Evolutionary conservation across 345 rosid genomes (phyloP).

Genomic region (Dovyalis caffra): DNA sequence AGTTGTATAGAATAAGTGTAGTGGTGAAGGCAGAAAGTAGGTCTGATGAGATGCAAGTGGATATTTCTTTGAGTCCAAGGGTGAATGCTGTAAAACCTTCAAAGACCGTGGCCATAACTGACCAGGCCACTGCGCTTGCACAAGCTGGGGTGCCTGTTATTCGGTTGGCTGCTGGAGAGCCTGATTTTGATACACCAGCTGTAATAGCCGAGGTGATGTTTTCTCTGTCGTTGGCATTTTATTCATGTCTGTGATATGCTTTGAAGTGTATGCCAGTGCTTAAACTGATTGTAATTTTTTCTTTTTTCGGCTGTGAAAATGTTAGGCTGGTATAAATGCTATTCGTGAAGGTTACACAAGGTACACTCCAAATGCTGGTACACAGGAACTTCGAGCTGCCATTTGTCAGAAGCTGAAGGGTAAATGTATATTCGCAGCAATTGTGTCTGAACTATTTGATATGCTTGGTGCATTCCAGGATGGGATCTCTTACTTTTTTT

Average conservation of each 20-base stretch:
- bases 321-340: conserved; percentile 86
- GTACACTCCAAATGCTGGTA: conserved; percentile 89
- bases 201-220: conserved; percentile 66
- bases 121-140: conserved; percentile 86
- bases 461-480: background rate
- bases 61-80: conserved; percentile 75
- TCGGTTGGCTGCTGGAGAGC: conserved; percentile 95
- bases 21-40: conserved; percentile 46
- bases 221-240: background rate
- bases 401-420: conserved; percentile 86
- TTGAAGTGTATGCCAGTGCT: background rate
- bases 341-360: conserved; percentile 87
- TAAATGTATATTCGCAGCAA: conserved; percentile 12
- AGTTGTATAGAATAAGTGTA: conserved; percentile 34
- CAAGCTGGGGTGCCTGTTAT: conserved; percentile 89
- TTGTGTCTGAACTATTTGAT: background rate
- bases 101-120: conserved; percentile 88
- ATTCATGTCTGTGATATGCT: background rate
- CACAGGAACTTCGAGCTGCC: conserved; percentile 73
- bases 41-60: conserved; percentile 44
- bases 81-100: conserved; percentile 84
- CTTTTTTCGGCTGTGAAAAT: background rate
- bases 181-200: conserved; percentile 91
- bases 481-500: background rate
- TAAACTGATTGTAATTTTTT: background rate